phyloP scores from a whole-genome alignment of 495 filamentous ascomycete species.

The Tuber microsphaerosporum region DNA sequence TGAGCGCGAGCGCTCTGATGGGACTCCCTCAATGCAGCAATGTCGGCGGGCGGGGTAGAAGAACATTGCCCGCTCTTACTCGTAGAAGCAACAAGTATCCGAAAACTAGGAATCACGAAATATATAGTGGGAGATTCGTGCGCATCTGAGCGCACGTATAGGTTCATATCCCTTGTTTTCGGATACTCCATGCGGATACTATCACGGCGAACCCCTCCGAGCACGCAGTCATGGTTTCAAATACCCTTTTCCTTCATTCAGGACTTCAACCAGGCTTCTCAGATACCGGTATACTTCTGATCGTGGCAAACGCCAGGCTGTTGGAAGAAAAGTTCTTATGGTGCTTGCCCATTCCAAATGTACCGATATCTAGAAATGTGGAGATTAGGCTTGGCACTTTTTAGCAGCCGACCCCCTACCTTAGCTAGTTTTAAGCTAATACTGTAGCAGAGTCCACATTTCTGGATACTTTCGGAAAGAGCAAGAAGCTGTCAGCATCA shows the following conservation, averaged over 20 bases:
- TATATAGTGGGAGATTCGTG: neutral
- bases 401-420: neutral
- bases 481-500: neutral
- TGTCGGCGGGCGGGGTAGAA: neutral
- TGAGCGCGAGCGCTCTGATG: neutral
- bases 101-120: neutral
- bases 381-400: neutral
- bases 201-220: too few species aligned
- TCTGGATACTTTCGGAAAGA: neutral
- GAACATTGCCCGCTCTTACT: neutral
- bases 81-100: neutral
- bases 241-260: too few species aligned
- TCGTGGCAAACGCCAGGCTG: too few species aligned
- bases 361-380: neutral
- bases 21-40: neutral
- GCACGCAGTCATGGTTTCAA: too few species aligned
- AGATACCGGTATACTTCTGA: too few species aligned
- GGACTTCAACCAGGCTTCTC: too few species aligned
- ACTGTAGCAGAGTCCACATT: neutral
- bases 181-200: too few species aligned
- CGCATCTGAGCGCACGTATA: neutral
- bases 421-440: neutral
- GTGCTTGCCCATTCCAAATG: neutral
- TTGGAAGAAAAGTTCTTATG: too few species aligned
- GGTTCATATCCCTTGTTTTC: too few species aligned